phyloP scores from a whole-genome alignment of 2,329 filamentous ascomycete species.

The Bipolaris oryzae region DNA sequence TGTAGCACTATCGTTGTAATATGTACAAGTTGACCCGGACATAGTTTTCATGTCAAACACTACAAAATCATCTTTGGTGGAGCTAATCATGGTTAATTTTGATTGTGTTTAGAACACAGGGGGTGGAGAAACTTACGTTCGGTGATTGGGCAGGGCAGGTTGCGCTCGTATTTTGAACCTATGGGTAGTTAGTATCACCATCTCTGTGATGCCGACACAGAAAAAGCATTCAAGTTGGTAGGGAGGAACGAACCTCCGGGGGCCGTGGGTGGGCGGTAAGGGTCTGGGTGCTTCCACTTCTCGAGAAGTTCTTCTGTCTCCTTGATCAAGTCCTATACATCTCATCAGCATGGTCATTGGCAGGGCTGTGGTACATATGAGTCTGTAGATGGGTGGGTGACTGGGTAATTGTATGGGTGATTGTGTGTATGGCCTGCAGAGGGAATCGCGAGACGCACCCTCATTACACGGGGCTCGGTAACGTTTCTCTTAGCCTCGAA shows the following conservation, averaged over 20 bases:
- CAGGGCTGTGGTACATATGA: background rate
- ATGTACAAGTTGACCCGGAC: slow-evolving; percentile 20
- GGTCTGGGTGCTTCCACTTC: slow-evolving; percentile 97
- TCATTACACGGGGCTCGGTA: slow-evolving; percentile 82
- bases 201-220: slow-evolving; percentile 27
- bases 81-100: slow-evolving; percentile 32
- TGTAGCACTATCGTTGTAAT: slow-evolving; percentile 11
- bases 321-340: slow-evolving; percentile 72
- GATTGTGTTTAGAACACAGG: background rate
- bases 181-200: slow-evolving; percentile 26
- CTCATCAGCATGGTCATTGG: slow-evolving; percentile 26
- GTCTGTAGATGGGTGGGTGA: background rate
- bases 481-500: slow-evolving; percentile 93
- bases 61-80: slow-evolving; percentile 48
- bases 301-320: slow-evolving; percentile 89
- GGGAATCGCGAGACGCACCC: slow-evolving; percentile 60
- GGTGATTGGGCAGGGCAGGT: slow-evolving; percentile 78
- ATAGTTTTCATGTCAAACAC: slow-evolving; percentile 10
- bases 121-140: slow-evolving; percentile 68
- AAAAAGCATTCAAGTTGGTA: slow-evolving; percentile 27
- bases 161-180: slow-evolving; percentile 97
- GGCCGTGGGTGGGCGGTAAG: slow-evolving; percentile 85
- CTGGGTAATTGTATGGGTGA: background rate
- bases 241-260: slow-evolving; percentile 73
- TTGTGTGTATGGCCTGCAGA: slow-evolving; percentile 2